Evolutionary conservation across 495 filamentous ascomycete genomes (phyloP).

Genomic region (Opeltia flavorubescens): DNA sequence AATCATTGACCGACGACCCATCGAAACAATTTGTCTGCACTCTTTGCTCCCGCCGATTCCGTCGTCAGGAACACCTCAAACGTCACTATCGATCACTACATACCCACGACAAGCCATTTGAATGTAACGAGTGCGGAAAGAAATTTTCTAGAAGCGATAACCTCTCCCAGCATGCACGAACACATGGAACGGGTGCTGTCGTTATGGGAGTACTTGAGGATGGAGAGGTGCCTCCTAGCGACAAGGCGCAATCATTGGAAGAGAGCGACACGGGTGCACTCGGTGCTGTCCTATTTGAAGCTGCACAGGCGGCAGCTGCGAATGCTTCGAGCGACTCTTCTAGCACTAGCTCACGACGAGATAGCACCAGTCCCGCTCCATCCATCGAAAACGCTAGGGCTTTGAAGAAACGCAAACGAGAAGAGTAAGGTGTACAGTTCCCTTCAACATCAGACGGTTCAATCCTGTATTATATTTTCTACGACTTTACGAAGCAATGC

Average conservation of each 20-base stretch:
- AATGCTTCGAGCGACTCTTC: slow-evolving; percentile 37
- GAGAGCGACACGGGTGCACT: slow-evolving; percentile 46
- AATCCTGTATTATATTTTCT: slow-evolving; percentile 15
- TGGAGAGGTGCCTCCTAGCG: slow-evolving; percentile 35
- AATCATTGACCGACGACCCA: slow-evolving; percentile 94
- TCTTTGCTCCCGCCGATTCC: slow-evolving; percentile 91
- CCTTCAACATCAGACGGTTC: not conserved
- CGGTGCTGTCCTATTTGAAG: slow-evolving; percentile 63
- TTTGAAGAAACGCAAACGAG: slow-evolving; percentile 70
- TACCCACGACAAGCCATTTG: slow-evolving; percentile 96
- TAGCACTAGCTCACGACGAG: slow-evolving; percentile 35
- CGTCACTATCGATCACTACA: slow-evolving; percentile 97
- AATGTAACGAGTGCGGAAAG: slow-evolving; percentile 95
- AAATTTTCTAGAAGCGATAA: slow-evolving; percentile 98
- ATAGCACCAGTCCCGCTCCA: slow-evolving; percentile 29
- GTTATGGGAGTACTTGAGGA: slow-evolving; percentile 74
- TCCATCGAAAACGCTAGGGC: slow-evolving; percentile 33
- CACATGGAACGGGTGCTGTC: slow-evolving; percentile 80
- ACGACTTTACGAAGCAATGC: slow-evolving; percentile 7
- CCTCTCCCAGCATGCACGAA: slow-evolving; percentile 87
- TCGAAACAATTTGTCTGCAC: slow-evolving; percentile 98
- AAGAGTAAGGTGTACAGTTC: slow-evolving; percentile 23
- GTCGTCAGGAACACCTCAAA: slow-evolving; percentile 97
- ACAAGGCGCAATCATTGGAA: slow-evolving; percentile 28
- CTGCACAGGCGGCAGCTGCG: slow-evolving; percentile 51